Base-by-base conservation (phyloP, 1,284 basidiomycete genomes). In the Stygiomarasmius scandens region DNA sequence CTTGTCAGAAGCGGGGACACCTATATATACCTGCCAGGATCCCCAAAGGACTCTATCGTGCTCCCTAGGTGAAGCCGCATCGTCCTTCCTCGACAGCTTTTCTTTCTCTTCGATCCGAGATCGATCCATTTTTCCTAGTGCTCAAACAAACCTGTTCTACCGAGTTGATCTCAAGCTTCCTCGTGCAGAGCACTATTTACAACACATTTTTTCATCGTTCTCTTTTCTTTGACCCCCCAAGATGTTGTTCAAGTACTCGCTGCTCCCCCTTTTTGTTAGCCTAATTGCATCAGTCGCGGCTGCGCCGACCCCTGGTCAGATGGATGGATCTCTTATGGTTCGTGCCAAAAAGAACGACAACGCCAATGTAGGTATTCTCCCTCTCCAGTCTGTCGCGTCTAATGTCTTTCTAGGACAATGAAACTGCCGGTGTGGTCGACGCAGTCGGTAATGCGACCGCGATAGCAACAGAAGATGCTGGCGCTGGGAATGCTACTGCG, bases 211-310 rank as follows among this genome's bases (percentile, higher is more conserved):
- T 49, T 49, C 24, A 27, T 20, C 19, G 46, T n/a, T 29, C 27
- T 52, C 36, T 45, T 32, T 50, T 58, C 45, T 34, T 55, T 44
- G 53, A 24, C n/a, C 4, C 22, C 16, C 50, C 55, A 60, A 48
- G n/a, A 68, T 68, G 65, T 61, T 66, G 58, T 66, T 65, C 61
- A 61, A 63, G 36, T 53, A 63, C 57, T 54, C 65, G 45, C 51
- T 62, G 41, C 52, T 66, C 20, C 52, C 60, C 45, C 64, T 68
- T 38, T 45, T 69, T 25, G 65, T 62, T 29, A 59, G 50, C 41
- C 54, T 68, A 45, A 64, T 64, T 12, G 59, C 63, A 32, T 64
- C 65, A 2, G 65, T 63, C 6, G 14, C 67, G 38, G 69, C 67
- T 14, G 67, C 66, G 3, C 70, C 70, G 34, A 58, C 56, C 34